A percentile compares a stretch with the other conserved stretches of the same genome.
Conservation (phyloP, 2,329 filamentous ascomycete genomes). For the Trichoderma oligosporum region DNA sequence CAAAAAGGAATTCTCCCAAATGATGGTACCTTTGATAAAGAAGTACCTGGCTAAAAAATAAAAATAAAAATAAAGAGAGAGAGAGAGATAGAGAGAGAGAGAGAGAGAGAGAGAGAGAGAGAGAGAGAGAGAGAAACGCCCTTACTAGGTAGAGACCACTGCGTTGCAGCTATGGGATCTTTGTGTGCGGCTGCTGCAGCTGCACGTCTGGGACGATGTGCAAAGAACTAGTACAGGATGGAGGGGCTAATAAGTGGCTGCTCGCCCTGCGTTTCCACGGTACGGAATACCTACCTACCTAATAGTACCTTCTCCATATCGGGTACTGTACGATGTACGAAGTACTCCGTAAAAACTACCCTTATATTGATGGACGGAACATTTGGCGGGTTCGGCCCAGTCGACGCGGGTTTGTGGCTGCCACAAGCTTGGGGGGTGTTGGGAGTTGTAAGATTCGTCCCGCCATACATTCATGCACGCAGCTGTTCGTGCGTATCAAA, state of each 20-base stretch:
- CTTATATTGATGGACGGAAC: too few relatives aligned
- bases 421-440: slow-evolving; percentile 13
- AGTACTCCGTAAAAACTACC: slow-evolving; percentile 9
- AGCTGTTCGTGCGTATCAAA: neutral
- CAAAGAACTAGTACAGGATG: slow-evolving; percentile 14
- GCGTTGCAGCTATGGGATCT: slow-evolving; percentile 12
- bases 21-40: slow-evolving; percentile 8
- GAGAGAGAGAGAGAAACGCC: neutral
- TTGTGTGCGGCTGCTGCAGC: slow-evolving; percentile 11
- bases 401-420: slow-evolving; percentile 7
- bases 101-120: neutral
- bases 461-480: neutral
- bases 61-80: too few relatives aligned
- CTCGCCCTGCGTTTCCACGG: slow-evolving; percentile 7
- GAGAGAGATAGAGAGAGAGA: too few relatives aligned
- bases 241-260: slow-evolving; percentile 1
- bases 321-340: neutral
- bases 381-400: slow-evolving; percentile 3
- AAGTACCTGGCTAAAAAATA: too few relatives aligned
- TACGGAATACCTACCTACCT: neutral
- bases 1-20: neutral
- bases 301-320: neutral
- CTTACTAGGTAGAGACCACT: neutral
- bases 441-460: slow-evolving; percentile 5
- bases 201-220: slow-evolving; percentile 11